Base-by-base conservation (phyloP, 805 yeast species). In the Brettanomyces anomalus region DNA sequence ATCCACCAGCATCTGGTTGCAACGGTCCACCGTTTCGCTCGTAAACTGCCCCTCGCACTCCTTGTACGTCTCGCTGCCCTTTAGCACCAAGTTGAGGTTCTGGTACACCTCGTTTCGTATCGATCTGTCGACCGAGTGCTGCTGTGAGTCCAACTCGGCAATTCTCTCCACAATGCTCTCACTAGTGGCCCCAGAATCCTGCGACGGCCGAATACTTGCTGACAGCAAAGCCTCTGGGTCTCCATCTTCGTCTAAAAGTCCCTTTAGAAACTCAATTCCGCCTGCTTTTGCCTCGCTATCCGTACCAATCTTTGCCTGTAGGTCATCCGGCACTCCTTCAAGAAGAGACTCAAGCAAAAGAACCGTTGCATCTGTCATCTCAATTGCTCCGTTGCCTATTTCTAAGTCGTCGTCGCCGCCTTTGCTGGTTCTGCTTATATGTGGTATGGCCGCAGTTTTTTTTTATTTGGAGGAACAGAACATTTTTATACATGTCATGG, bases 91-190 rank as follows among this genome's bases (percentile, higher is more conserved):
- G 36, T 74, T 76, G 16, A 81, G 61, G 4, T 60, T 61, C 2
- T 58, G 47, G 18, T 68, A 60, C 5, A 69, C 53, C 3, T 65
- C 57, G 36, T 66, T 64, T 5, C 69, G 65, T 36, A 81, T 56
- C 46, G 71, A 58, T 4, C 61, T 52, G 46, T 78, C 81, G 16
- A 75, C 53, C 1, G 60, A 55, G 17, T 79, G 60, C 47, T 74
- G 76, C n/a, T 66, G 48, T 21, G 76, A 73, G 50, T 81, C 87
- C 30, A 81, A 59, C 53, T 83, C 90, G 0, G 89, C 89, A 36
- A 83, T 79, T 53, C 80, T 88, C 49, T 81, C 86, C 1, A 78
- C 74, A 30, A 78, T 50, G 0, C 79, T 72, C 39, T 58, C 53
- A 3, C 52, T 46, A 3, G 54, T 46, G 14, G 39, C 40, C 4